Evolutionary conservation across 75 land plant species (phyloP), one percentile per base, ranked within the genome.

Genomic region (Cupressus sempervirens): DNA sequence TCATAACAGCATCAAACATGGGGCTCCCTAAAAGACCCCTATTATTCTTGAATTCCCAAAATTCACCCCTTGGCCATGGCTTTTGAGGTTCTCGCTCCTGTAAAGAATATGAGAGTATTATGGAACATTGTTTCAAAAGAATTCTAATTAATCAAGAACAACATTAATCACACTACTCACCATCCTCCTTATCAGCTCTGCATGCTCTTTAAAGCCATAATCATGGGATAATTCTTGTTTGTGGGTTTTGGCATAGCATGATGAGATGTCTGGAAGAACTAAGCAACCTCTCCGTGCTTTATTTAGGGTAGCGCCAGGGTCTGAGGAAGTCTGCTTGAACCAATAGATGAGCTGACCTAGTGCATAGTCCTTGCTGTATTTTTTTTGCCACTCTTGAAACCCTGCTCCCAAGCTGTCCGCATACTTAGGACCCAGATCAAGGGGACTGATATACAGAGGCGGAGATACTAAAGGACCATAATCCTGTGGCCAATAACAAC

Each of bases 341-440:
- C 99, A 98, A 79, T 89, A 90, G 20, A 98, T 98, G 76, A 98
- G 89, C 91, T 98, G 98, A 23, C 99, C 99, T 81, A 95, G 85
- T 53, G 94, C 92, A 88, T 98, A 96, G 70, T 93, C 96, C 76
- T 90, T 92, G 82, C 92, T 87, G 82, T 98, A 98, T 52, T 87
- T 93, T 86, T 98, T 98, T 76, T 88, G 85, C 82, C 92, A 98
- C 85, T 90, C 93, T 56, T 90, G 90, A 20, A 89, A 84, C 43
- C 92, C 91, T 68, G 95, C 72, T 8, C 92, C 93, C 85, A 93
- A 41, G 72, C 89, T 92, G 73, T 94, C 90, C 35, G 88, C 77
- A 83, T 90, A 93, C 88, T 96, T 96, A 40, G 98, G 98, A 40
- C 99, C 98, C 85, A 98, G 75, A 73, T 98, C 99, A 83, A 93